Percentiles rank a stretch among this genome's conserved stretches.
Conservation (phyloP, 73 alveolate species). For the Breviolum minutum region DNA sequence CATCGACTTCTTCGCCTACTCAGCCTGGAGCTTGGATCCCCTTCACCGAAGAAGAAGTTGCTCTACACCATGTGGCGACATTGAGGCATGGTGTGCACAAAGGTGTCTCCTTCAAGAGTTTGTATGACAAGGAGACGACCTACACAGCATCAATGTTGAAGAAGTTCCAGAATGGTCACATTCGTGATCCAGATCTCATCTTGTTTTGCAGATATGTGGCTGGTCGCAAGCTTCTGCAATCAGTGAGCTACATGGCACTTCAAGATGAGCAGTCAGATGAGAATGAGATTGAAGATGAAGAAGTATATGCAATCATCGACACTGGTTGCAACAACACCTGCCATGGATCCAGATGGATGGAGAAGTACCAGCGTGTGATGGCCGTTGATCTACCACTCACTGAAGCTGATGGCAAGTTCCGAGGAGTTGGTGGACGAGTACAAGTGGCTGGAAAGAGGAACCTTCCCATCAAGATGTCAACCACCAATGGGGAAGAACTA, state of each 20-base stretch:
- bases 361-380: neutral
- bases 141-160: neutral
- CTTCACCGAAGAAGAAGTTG: neutral
- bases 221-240: neutral
- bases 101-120: neutral
- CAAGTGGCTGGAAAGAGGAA: neutral
- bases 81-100: neutral
- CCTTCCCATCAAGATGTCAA: neutral
- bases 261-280: neutral
- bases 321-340: neutral
- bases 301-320: neutral
- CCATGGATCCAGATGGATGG: neutral
- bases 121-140: neutral
- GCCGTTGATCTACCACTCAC: neutral
- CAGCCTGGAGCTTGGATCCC: neutral
- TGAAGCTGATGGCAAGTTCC: neutral
- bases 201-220: neutral
- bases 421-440: neutral
- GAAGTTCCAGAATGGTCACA: neutral
- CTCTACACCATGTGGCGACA: no score
- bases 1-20: neutral
- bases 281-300: neutral
- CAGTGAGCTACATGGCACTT: neutral
- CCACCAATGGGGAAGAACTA: neutral
- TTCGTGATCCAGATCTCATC: neutral